Evolutionary conservation across 805 yeast genomes (phyloP), one percentile per base, ranked within the genome.

Genomic region (Yamadazyma endophytica): DNA sequence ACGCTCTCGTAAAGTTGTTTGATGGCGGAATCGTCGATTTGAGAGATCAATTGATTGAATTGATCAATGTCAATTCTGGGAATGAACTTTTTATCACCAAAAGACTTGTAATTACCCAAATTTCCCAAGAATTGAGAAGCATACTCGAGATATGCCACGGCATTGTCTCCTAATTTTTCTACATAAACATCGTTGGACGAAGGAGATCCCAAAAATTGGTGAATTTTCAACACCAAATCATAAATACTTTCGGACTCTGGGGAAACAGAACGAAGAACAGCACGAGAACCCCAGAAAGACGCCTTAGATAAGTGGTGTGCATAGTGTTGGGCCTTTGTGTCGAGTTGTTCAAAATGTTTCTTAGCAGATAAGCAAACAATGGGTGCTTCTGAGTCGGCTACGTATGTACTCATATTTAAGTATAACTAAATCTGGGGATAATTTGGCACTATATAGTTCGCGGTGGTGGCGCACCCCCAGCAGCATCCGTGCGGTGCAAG

Each of bases 251-350:
- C 95, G 37, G 87, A 75, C 49, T 87, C 95, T 14, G 82, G 82
- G 8, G 89, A 79, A 5, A 87, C 94, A 24, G 87, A 86, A 48
- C 95, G 70, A 37, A 85, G 62, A 2, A 83, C 85, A 5, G 79
- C 84, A 40, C 92, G 68, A 8, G 92, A 72, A 22, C 96, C 96
- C 59, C 76, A 77, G 53, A 84, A 94, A 26, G 88, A 77, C 2
- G 95, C 96, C 49, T 80, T 75, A 23, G 89, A 77, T 57, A 87
- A 75, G 54, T 77, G 78, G 60, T 87, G 95, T 13, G 96, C 94
- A 50, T 87, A 87, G 23, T 48, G 40, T 35, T 70, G 67, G 51
- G 83, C 74, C 40, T 80, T 80, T 6, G 62, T 56, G 11, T 82
- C 68, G 47, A 87, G 66, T 28, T 75, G 75, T 12, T 79, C 77